phyloP scores from a whole-genome alignment of 2,329 filamentous ascomycete genomes.

The Byssoonygena ceratinophila region DNA sequence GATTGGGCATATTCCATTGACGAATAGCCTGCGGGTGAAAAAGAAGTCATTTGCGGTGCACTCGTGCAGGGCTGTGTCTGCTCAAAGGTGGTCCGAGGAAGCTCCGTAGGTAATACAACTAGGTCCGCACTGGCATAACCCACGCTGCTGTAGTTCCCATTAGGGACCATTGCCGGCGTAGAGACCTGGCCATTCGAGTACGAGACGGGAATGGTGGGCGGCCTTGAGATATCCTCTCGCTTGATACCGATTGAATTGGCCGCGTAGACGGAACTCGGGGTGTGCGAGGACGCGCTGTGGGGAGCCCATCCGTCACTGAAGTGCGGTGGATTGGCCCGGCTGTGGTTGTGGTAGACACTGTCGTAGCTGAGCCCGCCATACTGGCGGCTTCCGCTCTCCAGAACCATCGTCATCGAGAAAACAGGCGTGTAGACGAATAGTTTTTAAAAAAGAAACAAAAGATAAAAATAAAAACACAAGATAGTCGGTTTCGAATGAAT shows the following conservation, averaged over 20 bases:
- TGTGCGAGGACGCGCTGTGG: conserved; percentile 43
- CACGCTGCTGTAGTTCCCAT: conserved; percentile 55
- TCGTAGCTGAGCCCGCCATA: conserved; percentile 73
- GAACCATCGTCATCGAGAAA: conserved; percentile 80
- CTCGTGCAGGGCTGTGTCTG: conserved; percentile 56
- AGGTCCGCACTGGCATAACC: conserved; percentile 53
- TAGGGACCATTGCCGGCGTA: conserved; percentile 58
- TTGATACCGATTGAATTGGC: conserved; percentile 48
- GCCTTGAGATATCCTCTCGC: conserved; percentile 45
- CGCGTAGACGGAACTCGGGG: conserved; percentile 51
- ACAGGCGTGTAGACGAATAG: conserved; percentile 4
- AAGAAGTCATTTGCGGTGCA: conserved; percentile 55
- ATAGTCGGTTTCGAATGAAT: background rate
- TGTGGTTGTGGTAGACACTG: conserved; percentile 57
- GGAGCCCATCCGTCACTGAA: conserved; percentile 88
- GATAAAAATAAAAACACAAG: background rate
- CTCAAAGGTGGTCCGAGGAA: conserved; percentile 63
- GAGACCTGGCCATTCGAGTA: conserved; percentile 63
- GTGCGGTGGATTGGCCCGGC: conserved; percentile 55
- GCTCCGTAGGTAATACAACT: conserved; percentile 64
- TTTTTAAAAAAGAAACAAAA: background rate
- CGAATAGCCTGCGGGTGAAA: conserved; percentile 63
- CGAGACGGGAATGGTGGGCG: conserved; percentile 54
- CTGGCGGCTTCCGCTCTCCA: conserved; percentile 77
- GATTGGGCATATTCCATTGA: conserved; percentile 63